These are phyloP conservation scores for Nemophila menziesii DNA, from an alignment of 257 asterid genomes.

Conservation along the genomic window DNA sequence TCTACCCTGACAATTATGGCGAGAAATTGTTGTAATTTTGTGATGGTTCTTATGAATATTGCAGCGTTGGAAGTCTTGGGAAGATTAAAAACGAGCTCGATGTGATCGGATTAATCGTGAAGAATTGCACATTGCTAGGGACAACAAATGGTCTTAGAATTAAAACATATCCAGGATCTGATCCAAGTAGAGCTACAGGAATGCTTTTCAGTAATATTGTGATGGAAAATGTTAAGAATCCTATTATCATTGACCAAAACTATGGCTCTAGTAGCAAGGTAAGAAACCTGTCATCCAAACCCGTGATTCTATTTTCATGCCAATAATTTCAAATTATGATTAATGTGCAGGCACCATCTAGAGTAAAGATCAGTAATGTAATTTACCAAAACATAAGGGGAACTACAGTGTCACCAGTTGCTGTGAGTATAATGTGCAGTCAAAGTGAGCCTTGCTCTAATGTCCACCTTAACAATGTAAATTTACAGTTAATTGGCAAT, in stretches of 20 bases:
- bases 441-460: slow-evolving; percentile 35
- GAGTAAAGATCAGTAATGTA: slow-evolving; percentile 42
- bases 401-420: slow-evolving; percentile 27
- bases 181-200: slow-evolving; percentile 37
- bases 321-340: not conserved
- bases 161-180: slow-evolving; percentile 42
- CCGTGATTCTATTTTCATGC: too few relatives aligned
- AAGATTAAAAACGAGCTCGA: slow-evolving; percentile 32
- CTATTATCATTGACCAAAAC: slow-evolving; percentile 42
- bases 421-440: slow-evolving; percentile 38
- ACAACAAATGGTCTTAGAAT: slow-evolving; percentile 57
- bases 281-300: too few relatives aligned
- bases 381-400: slow-evolving; percentile 46
- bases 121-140: slow-evolving; percentile 39
- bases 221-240: slow-evolving; percentile 43
- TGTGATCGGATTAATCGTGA: slow-evolving; percentile 40
- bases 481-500: slow-evolving; percentile 22
- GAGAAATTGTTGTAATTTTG: too few relatives aligned
- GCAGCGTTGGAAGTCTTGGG: slow-evolving; percentile 60
- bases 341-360: slow-evolving; percentile 48
- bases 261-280: slow-evolving; percentile 32
- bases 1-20: too few relatives aligned
- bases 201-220: slow-evolving; percentile 34
- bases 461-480: slow-evolving; percentile 26
- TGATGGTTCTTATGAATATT: too few relatives aligned